Base-by-base conservation (phyloP, 1,284 basidiomycete species). In the Ceratobasidium sp. region DNA sequence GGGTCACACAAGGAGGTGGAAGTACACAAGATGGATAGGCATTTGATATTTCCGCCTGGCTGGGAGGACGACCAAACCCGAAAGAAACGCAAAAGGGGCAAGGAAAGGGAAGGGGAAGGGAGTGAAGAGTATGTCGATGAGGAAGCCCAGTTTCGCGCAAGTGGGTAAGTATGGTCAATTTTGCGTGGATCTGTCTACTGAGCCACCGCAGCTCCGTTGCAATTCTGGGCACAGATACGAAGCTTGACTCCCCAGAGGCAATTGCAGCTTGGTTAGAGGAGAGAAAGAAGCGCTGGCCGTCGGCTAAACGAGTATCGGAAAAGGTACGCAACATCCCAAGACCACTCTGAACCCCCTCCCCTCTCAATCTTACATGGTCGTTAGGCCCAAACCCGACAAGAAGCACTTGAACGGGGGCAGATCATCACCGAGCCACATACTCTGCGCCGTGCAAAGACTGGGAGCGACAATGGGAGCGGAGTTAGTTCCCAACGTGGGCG, bases 1-100 rank as follows among this genome's bases (percentile, higher is more conserved):
- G 95, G 94, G 33, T 91, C 94, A 7, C 87, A 87, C 54, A 93
- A 94, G 82, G 87, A 91, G 40, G 90, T 97, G 4, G 92, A 95
- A 83, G 88, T 89, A 26, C 96, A 97, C 83, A 94, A 93, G 89
- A 96, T 96, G 91, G 96, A 97, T 83, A 87, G 95, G 26, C 96
- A 97, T 84, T 86, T 97, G 67, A 92, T 96, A 68, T 96, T 91
- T 81, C 93, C 93, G 20, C 88, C 89, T 59, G 92, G 90, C 26
- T 94, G 93, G 90, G 33, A 56, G 62, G 73, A 75, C 17, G 28
- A 56, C 12, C 88, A 93, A 69, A 89, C 91, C 78, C 88, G 87
- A 79, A 90, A 89, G 82, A 89, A 88, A 80, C 80, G 84, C 9
- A 91, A 91, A 65, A 93, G 93, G 90, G 93, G 95, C 82, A 89